Base-by-base conservation (phyloP, 495 filamentous ascomycete genomes). In the Aspergillus campestris region DNA sequence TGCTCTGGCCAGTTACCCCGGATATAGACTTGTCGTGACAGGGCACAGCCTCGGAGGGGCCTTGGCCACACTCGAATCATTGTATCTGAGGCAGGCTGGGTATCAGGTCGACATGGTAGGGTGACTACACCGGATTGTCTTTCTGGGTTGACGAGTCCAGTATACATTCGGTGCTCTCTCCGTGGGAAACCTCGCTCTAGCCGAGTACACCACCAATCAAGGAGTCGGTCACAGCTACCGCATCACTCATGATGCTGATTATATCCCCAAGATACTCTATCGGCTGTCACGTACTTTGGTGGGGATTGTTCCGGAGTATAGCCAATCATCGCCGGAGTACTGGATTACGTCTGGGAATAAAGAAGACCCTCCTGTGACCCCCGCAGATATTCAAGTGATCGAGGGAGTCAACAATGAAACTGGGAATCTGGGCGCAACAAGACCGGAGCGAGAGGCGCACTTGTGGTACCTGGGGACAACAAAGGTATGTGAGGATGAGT, bases 1-100 rank as follows among this genome's bases (percentile, higher is more conserved):
- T 11, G 47, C 47, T 6, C 27, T 24, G 10, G 28, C 18, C 4
- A 14, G 31, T 30, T 41, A 80, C 53, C 72, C 78, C 0, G 44
- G 36, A 31, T 79, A 73, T 56, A 58, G 56, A 18, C 49, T 84
- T 50, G 51, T 74, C 11, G 55, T 73, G 10, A 76, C 73, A 0
- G 81, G 81, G 6, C 80, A 85, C 66, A 76, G 71, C n/a, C 66
- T 84, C 8, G 81, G 81, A 32, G 81, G 64, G 27, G 79, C 79
- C 8, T 64, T 84, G 29, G 77, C 71, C 14, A 72, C 66, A 3
- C 46, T 85, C 1, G 77, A 69, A 0, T 73, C 77, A 0, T 72
- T 66, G 5, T 63, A 73, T 45, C 55, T 81, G 39, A 65, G 77
- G 5, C 67, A 66, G 29, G 34, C 46, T 7, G 73, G 72, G 42